These are phyloP conservation scores for Lanmaoa pseudosensibilis DNA, from an alignment of 768 basidiomycete species.

Conservation along the genomic window DNA sequence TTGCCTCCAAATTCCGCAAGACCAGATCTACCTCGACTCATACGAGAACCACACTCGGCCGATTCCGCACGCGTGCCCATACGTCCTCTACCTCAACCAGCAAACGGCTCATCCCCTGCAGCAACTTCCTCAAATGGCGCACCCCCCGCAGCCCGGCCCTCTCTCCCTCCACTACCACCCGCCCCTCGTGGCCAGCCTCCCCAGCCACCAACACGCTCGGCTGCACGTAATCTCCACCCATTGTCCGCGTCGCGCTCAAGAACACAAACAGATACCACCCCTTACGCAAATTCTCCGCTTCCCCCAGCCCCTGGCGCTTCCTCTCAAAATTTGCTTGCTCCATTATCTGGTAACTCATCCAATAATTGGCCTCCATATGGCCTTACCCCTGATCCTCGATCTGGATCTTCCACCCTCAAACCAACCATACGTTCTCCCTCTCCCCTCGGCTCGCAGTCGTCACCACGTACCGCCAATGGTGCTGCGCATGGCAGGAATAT, in stretches of 20 bases:
- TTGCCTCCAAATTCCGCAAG: slow-evolving; percentile 55
- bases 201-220: slow-evolving; percentile 37
- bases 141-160: slow-evolving; percentile 41
- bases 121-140: slow-evolving; percentile 30
- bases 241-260: slow-evolving; percentile 38
- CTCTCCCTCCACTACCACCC: slow-evolving; percentile 68
- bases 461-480: slow-evolving; percentile 42
- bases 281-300: slow-evolving; percentile 44
- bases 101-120: slow-evolving; percentile 13
- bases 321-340: slow-evolving; percentile 43
- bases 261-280: slow-evolving; percentile 54
- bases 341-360: slow-evolving; percentile 30
- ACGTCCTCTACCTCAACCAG: slow-evolving; percentile 34
- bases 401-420: slow-evolving; percentile 46
- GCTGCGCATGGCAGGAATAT: slow-evolving; percentile 52
- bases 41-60: slow-evolving; percentile 56
- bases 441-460: slow-evolving; percentile 25
- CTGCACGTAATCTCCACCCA: slow-evolving; percentile 33
- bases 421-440: slow-evolving; percentile 40
- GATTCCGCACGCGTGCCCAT: slow-evolving; percentile 48
- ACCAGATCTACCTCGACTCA: slow-evolving; percentile 69
- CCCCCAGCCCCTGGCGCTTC: slow-evolving; percentile 37
- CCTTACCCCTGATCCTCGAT: slow-evolving; percentile 61
- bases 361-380: slow-evolving; percentile 49
- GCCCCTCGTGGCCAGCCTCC: slow-evolving; percentile 69